Conservation (phyloP, 306 rosid genomes). For the Fragaria nilgerrensis region DNA sequence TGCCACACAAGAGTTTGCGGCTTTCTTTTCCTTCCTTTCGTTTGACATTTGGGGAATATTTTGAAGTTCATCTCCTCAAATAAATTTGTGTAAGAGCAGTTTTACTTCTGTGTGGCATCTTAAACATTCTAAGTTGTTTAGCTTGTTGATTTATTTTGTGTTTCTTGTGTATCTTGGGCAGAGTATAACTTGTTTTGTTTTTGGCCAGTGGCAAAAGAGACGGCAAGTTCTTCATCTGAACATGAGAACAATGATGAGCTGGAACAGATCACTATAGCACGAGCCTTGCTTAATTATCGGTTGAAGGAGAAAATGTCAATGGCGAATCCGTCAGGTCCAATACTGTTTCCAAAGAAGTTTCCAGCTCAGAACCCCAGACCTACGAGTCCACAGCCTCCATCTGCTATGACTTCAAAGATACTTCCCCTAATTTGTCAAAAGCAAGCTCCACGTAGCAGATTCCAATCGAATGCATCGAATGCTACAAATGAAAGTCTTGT, state of each 20-base stretch:
- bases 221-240: slow-evolving; percentile 83
- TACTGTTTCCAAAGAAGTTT: slow-evolving; percentile 71
- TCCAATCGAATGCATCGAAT: slow-evolving; percentile 30
- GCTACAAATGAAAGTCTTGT: slow-evolving; percentile 40
- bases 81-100: background rate
- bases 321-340: slow-evolving; percentile 62
- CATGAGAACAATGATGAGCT: slow-evolving; percentile 82
- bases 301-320: slow-evolving; percentile 73
- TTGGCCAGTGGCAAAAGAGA: slow-evolving; percentile 81
- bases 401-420: slow-evolving; percentile 72
- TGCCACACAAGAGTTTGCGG: background rate
- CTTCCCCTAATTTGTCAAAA: slow-evolving; percentile 84
- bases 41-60: background rate
- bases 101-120: background rate
- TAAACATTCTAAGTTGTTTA: background rate
- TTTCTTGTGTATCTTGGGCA: background rate
- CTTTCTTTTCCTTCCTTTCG: background rate
- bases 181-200: slow-evolving; percentile 25
- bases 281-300: slow-evolving; percentile 75
- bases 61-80: background rate
- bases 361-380: slow-evolving; percentile 71
- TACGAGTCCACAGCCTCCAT: slow-evolving; percentile 81
- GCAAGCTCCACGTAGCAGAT: slow-evolving; percentile 49
- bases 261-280: slow-evolving; percentile 92
- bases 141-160: background rate